Percentiles rank a stretch among this genome's conserved stretches.
phyloP scores from a whole-genome alignment of 768 basidiomycete species.

The Pleurotus tuber-regium region DNA sequence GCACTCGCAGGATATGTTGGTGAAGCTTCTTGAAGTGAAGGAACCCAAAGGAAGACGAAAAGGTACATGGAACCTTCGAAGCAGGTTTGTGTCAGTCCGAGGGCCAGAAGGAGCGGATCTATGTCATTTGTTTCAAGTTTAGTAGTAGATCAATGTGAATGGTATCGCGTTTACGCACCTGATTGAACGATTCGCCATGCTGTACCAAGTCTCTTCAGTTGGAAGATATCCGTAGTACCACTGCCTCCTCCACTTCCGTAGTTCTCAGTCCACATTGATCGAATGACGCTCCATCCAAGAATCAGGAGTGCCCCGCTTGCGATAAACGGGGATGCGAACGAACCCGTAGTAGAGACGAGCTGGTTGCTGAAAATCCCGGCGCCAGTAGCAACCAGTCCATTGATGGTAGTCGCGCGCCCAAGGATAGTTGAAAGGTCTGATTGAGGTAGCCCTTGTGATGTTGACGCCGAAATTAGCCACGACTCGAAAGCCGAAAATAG shows the following conservation, averaged over 20 bases:
- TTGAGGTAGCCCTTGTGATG: conserved; percentile 46
- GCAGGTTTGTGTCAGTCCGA: conserved; percentile 75
- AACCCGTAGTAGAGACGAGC: conserved; percentile 48
- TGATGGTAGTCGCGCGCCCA: conserved; percentile 71
- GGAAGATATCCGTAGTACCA: conserved; percentile 38
- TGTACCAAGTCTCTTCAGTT: conserved; percentile 48
- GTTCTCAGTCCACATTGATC: conserved; percentile 64
- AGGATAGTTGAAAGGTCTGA: conserved; percentile 65
- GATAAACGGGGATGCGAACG: conserved; percentile 63
- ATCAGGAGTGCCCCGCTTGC: conserved; percentile 57
- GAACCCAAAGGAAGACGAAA: conserved; percentile 84
- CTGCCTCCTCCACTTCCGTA: conserved; percentile 47
- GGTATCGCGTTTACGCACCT: conserved; percentile 33
- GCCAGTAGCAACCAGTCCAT: conserved; percentile 66
- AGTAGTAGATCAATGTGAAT: neutral
- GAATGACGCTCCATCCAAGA: conserved; percentile 56
- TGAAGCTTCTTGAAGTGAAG: conserved; percentile 66
- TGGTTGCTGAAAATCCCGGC: conserved; percentile 69
- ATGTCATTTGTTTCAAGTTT: conserved; percentile 5
- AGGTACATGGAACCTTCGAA: conserved; percentile 87
- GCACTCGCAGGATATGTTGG: conserved; percentile 25
- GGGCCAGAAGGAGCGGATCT: conserved; percentile 62
- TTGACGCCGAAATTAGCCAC: conserved; percentile 69
- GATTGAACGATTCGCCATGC: conserved; percentile 57
- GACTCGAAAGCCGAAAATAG: conserved; percentile 76